These are phyloP conservation scores for Trichocladium antarcticum DNA, from an alignment of 495 filamentous ascomycete genomes.

Conservation along the genomic window DNA sequence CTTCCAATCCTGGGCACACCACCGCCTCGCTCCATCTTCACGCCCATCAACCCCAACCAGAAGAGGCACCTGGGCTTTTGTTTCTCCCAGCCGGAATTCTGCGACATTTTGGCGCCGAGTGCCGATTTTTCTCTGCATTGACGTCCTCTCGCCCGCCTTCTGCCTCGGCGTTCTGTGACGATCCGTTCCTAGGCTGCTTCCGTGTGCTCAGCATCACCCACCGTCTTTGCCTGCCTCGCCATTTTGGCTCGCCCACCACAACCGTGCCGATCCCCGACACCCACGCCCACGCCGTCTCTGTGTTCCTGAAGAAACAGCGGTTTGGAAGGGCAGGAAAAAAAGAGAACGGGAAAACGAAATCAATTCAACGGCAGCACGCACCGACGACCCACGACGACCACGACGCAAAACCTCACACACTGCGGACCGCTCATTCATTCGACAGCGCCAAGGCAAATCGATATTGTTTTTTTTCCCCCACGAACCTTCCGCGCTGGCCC, in stretches of 20 bases:
- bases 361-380: neutral
- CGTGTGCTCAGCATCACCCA: neutral
- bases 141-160: neutral
- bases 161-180: neutral
- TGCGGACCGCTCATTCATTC: too few relatives aligned
- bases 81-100: too few relatives aligned
- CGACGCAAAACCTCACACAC: too few relatives aligned
- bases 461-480: too few relatives aligned
- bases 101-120: too few relatives aligned
- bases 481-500: too few relatives aligned
- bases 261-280: neutral
- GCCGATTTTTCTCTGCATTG: neutral
- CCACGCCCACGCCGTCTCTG: neutral
- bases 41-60: neutral
- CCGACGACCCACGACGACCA: neutral
- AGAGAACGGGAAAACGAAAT: neutral
- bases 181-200: neutral
- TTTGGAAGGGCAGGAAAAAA: neutral
- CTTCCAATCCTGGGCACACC: constrained; percentile 17
- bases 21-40: constrained; percentile 11
- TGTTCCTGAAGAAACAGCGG: too few relatives aligned
- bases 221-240: neutral
- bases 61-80: too few relatives aligned
- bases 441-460: too few relatives aligned
- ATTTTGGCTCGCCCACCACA: neutral